Percentiles rank a stretch among this genome's conserved stretches.
phyloP scores from a whole-genome alignment of 345 rosid genomes.

The Toxicodendron radicans region DNA sequence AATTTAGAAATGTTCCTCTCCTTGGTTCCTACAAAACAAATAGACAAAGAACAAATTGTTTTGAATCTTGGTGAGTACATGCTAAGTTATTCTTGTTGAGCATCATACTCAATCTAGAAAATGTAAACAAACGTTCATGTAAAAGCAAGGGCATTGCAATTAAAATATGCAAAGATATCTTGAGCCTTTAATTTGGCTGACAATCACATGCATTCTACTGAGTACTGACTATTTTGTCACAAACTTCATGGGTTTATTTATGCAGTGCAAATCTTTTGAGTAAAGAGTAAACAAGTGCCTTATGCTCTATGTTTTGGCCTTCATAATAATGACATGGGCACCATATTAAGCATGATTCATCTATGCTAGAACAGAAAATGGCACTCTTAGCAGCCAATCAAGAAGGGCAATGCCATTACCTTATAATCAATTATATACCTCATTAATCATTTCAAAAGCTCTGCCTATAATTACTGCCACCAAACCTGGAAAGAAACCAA shows the following conservation, averaged over 20 bases:
- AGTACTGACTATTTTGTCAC: neutral
- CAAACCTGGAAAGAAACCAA: neutral
- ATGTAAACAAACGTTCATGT: neutral
- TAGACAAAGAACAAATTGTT: constrained; percentile 13
- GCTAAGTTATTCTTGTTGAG: constrained; percentile 28
- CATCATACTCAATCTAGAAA: constrained; percentile 17
- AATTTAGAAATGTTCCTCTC: constrained; percentile 12
- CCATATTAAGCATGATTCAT: constrained; percentile 15
- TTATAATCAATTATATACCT: neutral
- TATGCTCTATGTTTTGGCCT: constrained; percentile 1
- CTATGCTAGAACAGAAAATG: constrained; percentile 6
- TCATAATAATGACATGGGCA: constrained; percentile 10
- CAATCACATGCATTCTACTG: neutral
- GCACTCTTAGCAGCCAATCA: constrained; percentile 4
- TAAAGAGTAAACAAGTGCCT: constrained; percentile 9
- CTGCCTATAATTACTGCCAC: neutral
- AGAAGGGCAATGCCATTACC: neutral
- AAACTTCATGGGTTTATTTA: constrained; percentile 1
- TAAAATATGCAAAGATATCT: neutral
- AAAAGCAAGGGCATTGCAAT: neutral
- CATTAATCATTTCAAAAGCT: constrained; percentile 9
- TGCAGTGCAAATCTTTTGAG: constrained; percentile 12
- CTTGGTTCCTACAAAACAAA: constrained; percentile 16
- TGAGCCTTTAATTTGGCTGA: constrained; percentile 7
- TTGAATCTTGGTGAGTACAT: constrained; percentile 30